phyloP scores from a whole-genome alignment of 306 rosid species.

The Cucumis hystrix region DNA sequence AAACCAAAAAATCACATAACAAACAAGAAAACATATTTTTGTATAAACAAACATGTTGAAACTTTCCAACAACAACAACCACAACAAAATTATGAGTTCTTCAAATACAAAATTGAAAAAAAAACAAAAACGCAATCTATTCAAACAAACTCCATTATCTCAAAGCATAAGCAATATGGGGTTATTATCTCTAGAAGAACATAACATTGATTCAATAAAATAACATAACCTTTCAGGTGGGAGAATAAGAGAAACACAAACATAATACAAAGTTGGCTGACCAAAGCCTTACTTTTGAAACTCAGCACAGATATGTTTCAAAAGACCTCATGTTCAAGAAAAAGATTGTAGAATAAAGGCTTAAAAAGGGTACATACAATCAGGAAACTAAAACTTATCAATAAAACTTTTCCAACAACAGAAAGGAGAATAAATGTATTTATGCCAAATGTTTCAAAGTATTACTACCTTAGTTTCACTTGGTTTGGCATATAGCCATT shows the following conservation, averaged over 20 bases:
- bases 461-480: constrained; percentile 42
- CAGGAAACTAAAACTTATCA: not conserved
- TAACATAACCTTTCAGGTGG: not conserved
- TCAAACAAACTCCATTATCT: not conserved
- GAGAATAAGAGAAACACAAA: not conserved
- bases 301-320: not conserved
- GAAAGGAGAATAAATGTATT: not conserved
- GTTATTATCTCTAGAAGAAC: not conserved
- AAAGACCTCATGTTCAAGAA: not conserved
- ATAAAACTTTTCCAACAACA: not conserved
- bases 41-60: no score
- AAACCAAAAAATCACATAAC: not conserved
- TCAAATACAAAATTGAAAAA: not conserved
- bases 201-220: not conserved
- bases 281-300: not conserved
- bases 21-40: not conserved
- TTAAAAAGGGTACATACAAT: not conserved
- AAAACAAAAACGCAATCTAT: not conserved
- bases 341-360: not conserved
- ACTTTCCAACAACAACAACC: not conserved
- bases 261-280: not conserved
- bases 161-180: not conserved
- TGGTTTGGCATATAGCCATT: constrained; percentile 56
- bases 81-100: not conserved
- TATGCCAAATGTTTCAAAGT: not conserved